Percentiles rank a stretch among this genome's conserved stretches.
These are phyloP conservation scores for Leccinum disarticulatum DNA, from an alignment of 768 basidiomycete genomes.

Conservation along the genomic window DNA sequence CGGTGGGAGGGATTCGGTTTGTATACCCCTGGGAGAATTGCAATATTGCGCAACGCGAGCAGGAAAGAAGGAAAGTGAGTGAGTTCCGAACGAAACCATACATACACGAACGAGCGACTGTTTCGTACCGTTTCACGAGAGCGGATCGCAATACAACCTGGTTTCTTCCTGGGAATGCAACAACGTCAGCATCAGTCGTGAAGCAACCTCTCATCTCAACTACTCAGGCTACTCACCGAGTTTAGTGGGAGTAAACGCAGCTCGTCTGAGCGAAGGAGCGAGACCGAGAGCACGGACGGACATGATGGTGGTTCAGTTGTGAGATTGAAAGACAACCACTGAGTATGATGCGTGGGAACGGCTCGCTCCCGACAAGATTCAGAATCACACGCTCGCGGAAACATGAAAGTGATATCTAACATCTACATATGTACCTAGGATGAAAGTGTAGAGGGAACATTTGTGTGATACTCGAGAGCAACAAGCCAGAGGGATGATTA, in stretches of 20 bases:
- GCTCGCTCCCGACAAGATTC: not conserved
- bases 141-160: conserved; percentile 33
- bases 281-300: conserved; percentile 56
- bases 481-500: conserved; percentile 8
- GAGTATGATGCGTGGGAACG: conserved; percentile 24
- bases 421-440: not conserved
- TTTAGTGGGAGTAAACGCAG: conserved; percentile 38
- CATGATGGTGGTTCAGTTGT: conserved; percentile 37
- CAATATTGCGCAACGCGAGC: not conserved
- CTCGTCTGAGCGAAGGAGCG: conserved; percentile 53
- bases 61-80: not conserved
- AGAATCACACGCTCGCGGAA: conserved; percentile 11
- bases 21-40: conserved; percentile 43
- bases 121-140: conserved; percentile 42
- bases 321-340: not conserved
- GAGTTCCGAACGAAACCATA: not conserved
- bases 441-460: conserved; percentile 3
- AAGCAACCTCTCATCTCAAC: not conserved
- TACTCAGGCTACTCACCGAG: not conserved
- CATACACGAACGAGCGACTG: no score
- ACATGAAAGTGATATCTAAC: not conserved
- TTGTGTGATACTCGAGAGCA: conserved; percentile 11
- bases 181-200: not conserved
- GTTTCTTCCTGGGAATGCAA: conserved; percentile 38
- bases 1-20: conserved; percentile 74